These are phyloP conservation scores for Coniosporium tulheliwenetii DNA, from an alignment of 2,329 filamentous ascomycete genomes.

Conservation along the genomic window DNA sequence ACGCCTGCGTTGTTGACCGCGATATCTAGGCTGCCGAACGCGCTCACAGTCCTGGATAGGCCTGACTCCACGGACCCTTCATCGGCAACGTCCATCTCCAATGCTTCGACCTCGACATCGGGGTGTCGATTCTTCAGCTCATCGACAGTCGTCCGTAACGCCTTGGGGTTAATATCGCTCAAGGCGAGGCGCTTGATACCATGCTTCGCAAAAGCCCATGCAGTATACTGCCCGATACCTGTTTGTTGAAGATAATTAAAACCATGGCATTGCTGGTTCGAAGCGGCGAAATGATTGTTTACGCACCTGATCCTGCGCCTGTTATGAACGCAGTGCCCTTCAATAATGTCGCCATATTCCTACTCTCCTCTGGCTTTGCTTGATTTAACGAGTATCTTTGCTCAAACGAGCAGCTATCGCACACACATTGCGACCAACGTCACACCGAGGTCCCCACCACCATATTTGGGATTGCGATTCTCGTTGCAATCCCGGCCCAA, in stretches of 20 bases:
- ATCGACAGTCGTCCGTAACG: constrained; percentile 15
- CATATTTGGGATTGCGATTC: no score
- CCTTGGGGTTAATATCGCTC: constrained; percentile 26
- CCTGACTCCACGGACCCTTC: constrained; percentile 26
- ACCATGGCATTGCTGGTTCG: background rate
- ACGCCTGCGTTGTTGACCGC: constrained; percentile 42
- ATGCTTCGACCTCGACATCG: constrained; percentile 21
- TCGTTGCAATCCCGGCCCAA: no score
- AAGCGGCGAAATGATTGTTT: constrained; percentile 3
- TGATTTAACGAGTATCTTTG: no score
- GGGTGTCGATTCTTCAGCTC: constrained; percentile 23
- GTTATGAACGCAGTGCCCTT: constrained; percentile 33
- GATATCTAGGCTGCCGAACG: constrained; percentile 39
- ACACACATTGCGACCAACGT: background rate
- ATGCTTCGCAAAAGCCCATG: constrained; percentile 31
- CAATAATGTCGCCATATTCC: constrained; percentile 22
- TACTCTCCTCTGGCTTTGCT: no score
- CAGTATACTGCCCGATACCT: constrained; percentile 35
- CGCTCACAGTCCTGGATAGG: constrained; percentile 23
- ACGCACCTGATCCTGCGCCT: constrained; percentile 28
- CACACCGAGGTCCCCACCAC: background rate
- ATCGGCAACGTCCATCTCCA: constrained; percentile 31
- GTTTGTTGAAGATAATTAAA: constrained; percentile 6
- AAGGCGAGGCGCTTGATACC: constrained; percentile 32
- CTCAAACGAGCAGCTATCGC: no score